Evolutionary conservation across 805 yeast genomes (phyloP), one percentile per base, ranked within the genome.

Genomic region (Wickerhamomyces subpelliculosus): DNA sequence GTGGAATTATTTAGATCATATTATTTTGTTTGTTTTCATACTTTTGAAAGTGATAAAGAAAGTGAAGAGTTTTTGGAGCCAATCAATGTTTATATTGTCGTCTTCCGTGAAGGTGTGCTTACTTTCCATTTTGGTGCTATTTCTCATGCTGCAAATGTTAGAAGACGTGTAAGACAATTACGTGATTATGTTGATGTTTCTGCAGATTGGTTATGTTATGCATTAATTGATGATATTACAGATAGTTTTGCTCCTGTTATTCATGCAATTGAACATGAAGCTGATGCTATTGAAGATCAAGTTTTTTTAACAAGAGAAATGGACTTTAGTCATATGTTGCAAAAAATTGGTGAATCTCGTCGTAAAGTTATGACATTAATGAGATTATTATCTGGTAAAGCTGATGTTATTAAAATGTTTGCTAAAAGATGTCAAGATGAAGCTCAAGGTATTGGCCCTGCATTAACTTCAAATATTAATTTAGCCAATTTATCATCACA

Each of bases 21-120:
- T 62, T 90, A 93, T 62, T 88, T 93, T 67, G 95, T 93, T 30
- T 85, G 95, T 72, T 93, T 93, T 75, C 96, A 93, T 60, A 85
- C 97, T 4, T 93, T 93, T 62, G 97, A 88, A 56, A 80, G 83
- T 19, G 96, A 90, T 48, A 58, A 68, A 34, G 93, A 80, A 57
- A 49, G 84, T 38, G 93, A 83, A 51, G 95, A 86, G 45, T 89
- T 83, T 58, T 65, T 83, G 55, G 93, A 83, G 51, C 89, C 89
- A 19, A 79, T 83, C 48, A 80, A 80, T 51, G 82, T 83, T 24
- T 83, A 83, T 62, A 72, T 80, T 41, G 84, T 80, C 38, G 85
- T 80, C 5, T 80, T 80, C 61, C 66, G 78, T 41, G 75, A 78
- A 32, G 88, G 87, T 27, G 71, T 80, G 10, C 54, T 81, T 27